Conservation (phyloP, 805 yeast species). For the Blastobotrys chiropterorum region DNA sequence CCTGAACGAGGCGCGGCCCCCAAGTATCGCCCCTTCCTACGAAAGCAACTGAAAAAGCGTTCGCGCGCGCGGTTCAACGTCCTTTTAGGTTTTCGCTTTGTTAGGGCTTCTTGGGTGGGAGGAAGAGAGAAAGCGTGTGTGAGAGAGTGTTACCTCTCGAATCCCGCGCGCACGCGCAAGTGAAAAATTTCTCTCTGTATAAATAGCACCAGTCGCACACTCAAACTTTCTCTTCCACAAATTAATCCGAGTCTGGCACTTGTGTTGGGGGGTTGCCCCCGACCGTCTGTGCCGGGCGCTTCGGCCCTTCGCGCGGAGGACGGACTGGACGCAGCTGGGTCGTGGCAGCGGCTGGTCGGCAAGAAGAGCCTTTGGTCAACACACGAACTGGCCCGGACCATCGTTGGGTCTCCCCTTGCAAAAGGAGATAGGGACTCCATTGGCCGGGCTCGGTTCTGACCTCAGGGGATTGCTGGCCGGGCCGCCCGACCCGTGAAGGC, state of each 20-base stretch:
- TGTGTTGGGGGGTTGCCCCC: background rate
- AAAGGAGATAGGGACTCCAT: slow-evolving; percentile 23
- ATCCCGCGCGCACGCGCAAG: no score
- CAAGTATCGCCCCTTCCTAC: no score
- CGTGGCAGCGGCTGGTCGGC: background rate
- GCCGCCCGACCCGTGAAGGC: slow-evolving; percentile 1
- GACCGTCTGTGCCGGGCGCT: background rate
- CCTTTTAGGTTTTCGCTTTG: no score
- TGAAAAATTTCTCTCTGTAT: slow-evolving; percentile 2
- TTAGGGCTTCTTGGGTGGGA: no score
- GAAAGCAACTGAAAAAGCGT: background rate
- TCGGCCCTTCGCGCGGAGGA: slow-evolving; percentile 18
- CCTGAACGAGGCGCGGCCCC: no score
- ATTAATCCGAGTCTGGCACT: slow-evolving; percentile 15
- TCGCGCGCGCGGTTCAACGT: background rate
- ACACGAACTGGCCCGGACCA: slow-evolving; percentile 12
- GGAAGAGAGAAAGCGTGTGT: no score
- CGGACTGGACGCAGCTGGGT: slow-evolving; percentile 3
- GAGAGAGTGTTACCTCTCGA: no score
- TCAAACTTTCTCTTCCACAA: slow-evolving; percentile 11
- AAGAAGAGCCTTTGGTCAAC: slow-evolving; percentile 7
- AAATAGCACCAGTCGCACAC: background rate
- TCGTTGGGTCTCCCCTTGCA: slow-evolving; percentile 21
- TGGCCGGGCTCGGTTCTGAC: slow-evolving; percentile 14
- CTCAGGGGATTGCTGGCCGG: slow-evolving; percentile 6